phyloP scores from a whole-genome alignment of 306 rosid species.

The Comarum palustre region DNA sequence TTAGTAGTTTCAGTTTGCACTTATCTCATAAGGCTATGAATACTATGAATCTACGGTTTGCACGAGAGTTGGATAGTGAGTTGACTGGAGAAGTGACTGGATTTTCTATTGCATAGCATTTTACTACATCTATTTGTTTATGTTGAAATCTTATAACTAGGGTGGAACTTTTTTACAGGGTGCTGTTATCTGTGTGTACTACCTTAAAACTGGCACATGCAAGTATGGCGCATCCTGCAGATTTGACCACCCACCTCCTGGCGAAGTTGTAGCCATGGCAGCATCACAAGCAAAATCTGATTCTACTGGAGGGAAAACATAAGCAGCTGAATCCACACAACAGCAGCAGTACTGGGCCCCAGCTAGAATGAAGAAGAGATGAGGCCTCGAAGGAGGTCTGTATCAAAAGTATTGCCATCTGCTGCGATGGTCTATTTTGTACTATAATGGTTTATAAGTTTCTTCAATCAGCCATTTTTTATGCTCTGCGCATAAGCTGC shows the following conservation, averaged over 20 bases:
- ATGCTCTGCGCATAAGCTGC: not conserved
- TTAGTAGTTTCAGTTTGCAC: not conserved
- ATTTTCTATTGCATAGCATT: not conserved
- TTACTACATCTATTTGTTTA: not conserved
- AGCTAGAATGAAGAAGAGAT: constrained; percentile 10
- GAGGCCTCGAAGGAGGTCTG: not conserved
- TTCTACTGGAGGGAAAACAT: constrained; percentile 33
- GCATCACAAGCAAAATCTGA: constrained; percentile 46
- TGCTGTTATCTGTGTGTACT: constrained; percentile 71
- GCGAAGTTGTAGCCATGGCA: constrained; percentile 76
- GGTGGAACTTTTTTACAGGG: constrained; percentile 52
- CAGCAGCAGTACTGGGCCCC: constrained; percentile 21
- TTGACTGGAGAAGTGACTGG: not conserved
- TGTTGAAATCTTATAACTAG: not conserved
- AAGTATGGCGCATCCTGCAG: constrained; percentile 85
- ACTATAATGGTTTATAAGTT: not conserved
- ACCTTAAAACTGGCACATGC: constrained; percentile 90
- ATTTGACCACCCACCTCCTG: constrained; percentile 98
- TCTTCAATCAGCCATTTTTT: not conserved
- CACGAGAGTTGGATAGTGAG: not conserved
- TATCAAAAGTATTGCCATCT: not conserved
- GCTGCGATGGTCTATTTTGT: not conserved
- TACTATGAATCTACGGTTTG: not conserved
- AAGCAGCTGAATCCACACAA: constrained; percentile 21
- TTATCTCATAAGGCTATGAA: not conserved